Evolutionary conservation across 2,329 filamentous ascomycete genomes (phyloP).

Genomic region (Colletotrichum australisinense): DNA sequence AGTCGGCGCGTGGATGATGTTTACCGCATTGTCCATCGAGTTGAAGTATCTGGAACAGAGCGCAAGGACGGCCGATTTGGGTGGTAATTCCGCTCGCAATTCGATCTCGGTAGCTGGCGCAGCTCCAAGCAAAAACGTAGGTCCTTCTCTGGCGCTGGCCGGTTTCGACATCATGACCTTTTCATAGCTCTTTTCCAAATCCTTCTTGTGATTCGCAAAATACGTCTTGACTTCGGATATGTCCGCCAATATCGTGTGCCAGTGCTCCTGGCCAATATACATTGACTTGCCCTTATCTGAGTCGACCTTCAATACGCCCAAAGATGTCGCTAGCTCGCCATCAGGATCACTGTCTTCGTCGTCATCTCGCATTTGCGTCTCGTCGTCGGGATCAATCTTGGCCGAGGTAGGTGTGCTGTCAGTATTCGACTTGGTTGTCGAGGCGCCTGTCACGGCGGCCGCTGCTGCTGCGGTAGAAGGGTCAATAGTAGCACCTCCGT

Average conservation of each 20-base stretch:
- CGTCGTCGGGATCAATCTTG: conserved; percentile 67
- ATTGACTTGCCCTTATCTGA: conserved; percentile 80
- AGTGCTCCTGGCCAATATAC: conserved; percentile 86
- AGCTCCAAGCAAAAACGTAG: conserved; percentile 83
- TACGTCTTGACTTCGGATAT: conserved; percentile 95
- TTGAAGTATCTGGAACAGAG: conserved; percentile 93
- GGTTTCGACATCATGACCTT: conserved; percentile 78
- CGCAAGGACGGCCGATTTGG: conserved; percentile 84
- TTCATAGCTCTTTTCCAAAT: conserved; percentile 84
- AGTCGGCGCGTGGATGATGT: conserved; percentile 84
- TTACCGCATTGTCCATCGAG: conserved; percentile 77
- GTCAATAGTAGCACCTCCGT: conserved; percentile 74
- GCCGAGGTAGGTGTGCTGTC: conserved; percentile 56
- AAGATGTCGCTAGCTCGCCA: conserved; percentile 74
- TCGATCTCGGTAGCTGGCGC: conserved; percentile 79
- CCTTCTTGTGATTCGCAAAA: conserved; percentile 87
- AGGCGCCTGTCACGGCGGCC: conserved; percentile 39
- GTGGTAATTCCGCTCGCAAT: conserved; percentile 81
- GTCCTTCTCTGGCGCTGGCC: conserved; percentile 69
- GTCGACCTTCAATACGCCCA: conserved; percentile 87
- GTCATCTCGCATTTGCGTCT: conserved; percentile 57
- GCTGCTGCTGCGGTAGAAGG: conserved; percentile 48
- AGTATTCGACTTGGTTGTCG: conserved; percentile 45
- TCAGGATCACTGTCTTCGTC: conserved; percentile 78
- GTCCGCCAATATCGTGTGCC: conserved; percentile 82